phyloP scores from a whole-genome alignment of 805 yeast species.

The Ogataea henricii region DNA sequence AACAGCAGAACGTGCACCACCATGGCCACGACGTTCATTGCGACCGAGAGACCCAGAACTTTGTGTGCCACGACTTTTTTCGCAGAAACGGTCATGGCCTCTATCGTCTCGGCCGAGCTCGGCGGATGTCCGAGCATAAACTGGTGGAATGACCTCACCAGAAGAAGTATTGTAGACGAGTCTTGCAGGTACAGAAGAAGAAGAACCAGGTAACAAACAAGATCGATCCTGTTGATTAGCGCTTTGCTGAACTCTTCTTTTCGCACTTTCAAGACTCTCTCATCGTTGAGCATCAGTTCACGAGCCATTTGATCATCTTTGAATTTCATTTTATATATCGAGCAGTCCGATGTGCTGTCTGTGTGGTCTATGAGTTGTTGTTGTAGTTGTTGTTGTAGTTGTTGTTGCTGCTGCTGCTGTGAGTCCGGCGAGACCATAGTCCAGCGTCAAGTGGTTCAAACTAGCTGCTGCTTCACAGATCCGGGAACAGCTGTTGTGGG shows the following conservation, averaged over 20 bases:
- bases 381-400: no score
- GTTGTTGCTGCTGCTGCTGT: not conserved
- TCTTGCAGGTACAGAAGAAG: conserved; percentile 44
- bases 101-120: conserved; percentile 32
- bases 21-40: conserved; percentile 30
- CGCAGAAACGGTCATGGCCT: conserved; percentile 22
- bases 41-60: conserved; percentile 29
- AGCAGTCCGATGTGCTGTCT: not conserved
- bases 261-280: conserved; percentile 43
- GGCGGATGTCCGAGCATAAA: conserved; percentile 44
- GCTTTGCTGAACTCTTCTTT: conserved; percentile 42
- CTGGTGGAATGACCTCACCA: conserved; percentile 39
- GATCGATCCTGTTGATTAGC: conserved; percentile 37
- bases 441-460: not conserved
- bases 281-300: conserved; percentile 44
- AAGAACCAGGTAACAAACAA: conserved; percentile 40
- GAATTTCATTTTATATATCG: conserved; percentile 17
- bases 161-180: conserved; percentile 37
- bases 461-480: not conserved
- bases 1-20: conserved; percentile 40
- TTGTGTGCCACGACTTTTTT: conserved; percentile 33
- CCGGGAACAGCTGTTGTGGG: not conserved
- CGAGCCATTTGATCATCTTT: conserved; percentile 22
- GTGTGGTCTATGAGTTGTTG: no score
- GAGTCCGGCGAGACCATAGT: no score